These are phyloP conservation scores for Fistulifera solaris DNA, from an alignment of 108 stramenopile species.

Conservation along the genomic window DNA sequence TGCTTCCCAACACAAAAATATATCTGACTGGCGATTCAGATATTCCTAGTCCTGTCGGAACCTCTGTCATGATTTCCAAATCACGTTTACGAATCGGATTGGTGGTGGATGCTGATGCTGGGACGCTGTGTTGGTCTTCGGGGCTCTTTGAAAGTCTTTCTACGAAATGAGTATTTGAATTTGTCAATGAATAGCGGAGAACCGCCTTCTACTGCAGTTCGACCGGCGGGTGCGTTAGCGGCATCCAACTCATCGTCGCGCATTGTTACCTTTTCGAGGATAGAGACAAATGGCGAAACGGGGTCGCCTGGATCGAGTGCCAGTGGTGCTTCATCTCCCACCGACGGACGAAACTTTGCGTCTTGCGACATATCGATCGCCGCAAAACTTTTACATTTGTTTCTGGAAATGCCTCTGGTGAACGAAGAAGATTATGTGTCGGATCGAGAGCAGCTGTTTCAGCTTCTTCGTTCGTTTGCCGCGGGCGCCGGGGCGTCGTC, in stretches of 20 bases:
- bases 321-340: background rate
- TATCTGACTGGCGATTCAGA: slow-evolving; percentile 71
- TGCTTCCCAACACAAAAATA: slow-evolving; percentile 53
- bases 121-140: slow-evolving; percentile 56
- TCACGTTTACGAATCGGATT: slow-evolving; percentile 59
- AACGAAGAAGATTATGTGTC: slow-evolving; percentile 43
- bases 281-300: background rate
- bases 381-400: slow-evolving; percentile 31
- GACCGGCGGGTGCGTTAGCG: background rate
- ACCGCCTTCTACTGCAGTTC: background rate
- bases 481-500: slow-evolving; percentile 15
- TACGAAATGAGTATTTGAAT: slow-evolving; percentile 42
- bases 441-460: slow-evolving; percentile 44
- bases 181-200: slow-evolving; percentile 16
- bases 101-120: slow-evolving; percentile 65
- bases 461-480: slow-evolving; percentile 47
- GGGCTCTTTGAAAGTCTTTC: slow-evolving; percentile 62
- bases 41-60: slow-evolving; percentile 57
- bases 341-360: background rate
- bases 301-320: background rate
- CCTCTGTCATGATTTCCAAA: slow-evolving; percentile 57
- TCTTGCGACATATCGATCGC: slow-evolving; percentile 16
- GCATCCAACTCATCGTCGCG: slow-evolving; percentile 9
- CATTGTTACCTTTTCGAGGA: background rate
- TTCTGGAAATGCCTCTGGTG: slow-evolving; percentile 66